phyloP scores from a whole-genome alignment of 306 rosid genomes.

The Luffa aegyptiaca region DNA sequence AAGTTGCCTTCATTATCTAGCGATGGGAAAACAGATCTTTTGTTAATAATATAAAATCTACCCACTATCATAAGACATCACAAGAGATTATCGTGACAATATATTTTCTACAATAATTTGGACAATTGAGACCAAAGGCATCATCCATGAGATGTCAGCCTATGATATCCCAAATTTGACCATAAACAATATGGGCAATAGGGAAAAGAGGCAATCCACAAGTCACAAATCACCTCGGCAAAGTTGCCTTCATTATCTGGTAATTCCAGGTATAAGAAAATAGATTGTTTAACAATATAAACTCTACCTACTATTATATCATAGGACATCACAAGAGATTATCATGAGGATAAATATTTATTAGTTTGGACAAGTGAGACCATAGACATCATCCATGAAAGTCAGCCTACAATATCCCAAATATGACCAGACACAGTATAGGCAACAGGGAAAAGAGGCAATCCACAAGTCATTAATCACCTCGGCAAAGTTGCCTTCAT shows the following conservation, averaged over 20 bases:
- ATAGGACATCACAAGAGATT: background rate
- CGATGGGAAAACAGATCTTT: background rate
- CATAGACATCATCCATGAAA: background rate
- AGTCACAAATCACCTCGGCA: conserved; percentile 34
- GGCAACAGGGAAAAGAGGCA: conserved; percentile 73
- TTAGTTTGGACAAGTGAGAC: conserved; percentile 1
- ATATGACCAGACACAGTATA: conserved; percentile 5
- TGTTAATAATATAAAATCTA: background rate
- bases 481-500: conserved; percentile 58
- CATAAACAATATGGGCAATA: conserved; percentile 35
- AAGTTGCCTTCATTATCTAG: conserved; percentile 31
- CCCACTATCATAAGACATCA: background rate
- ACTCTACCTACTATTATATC: background rate
- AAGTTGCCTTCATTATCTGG: conserved; percentile 34
- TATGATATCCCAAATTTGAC: background rate
- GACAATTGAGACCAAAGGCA: background rate
- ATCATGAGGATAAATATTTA: background rate
- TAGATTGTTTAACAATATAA: background rate
- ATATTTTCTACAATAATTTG: background rate
- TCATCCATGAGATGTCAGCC: background rate
- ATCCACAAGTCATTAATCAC: conserved; percentile 20
- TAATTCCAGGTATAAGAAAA: background rate
- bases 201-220: conserved; percentile 55
- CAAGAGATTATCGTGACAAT: background rate
- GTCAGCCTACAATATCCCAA: background rate